phyloP scores from a whole-genome alignment of 1,139 yeast species.

The Scheffersomyces parashehatae region DNA sequence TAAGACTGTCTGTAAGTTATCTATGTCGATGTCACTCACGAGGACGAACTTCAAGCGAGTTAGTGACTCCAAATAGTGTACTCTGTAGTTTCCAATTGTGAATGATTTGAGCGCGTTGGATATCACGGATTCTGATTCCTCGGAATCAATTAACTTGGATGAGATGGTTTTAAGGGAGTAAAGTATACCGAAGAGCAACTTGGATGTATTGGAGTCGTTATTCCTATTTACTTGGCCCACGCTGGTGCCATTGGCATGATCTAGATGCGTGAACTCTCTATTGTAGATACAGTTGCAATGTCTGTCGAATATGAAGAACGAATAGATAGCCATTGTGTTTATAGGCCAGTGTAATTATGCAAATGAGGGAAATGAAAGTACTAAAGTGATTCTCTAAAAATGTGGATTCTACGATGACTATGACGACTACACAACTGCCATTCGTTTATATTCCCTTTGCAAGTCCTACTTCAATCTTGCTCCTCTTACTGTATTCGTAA shows the following conservation, averaged over 20 bases:
- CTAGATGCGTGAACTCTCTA: conserved; percentile 53
- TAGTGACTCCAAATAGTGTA: conserved; percentile 80
- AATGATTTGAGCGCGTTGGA: conserved; percentile 63
- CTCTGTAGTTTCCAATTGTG: conserved; percentile 70
- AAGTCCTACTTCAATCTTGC: too few species aligned
- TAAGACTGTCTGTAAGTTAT: conserved; percentile 59
- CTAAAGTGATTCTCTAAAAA: too few species aligned
- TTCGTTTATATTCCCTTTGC: too few species aligned
- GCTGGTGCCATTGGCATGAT: conserved; percentile 15
- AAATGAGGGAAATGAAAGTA: too few species aligned
- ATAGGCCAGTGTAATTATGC: too few species aligned
- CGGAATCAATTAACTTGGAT: conserved; percentile 53
- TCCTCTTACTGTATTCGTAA: too few species aligned
- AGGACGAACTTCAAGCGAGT: conserved; percentile 76
- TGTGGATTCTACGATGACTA: too few species aligned
- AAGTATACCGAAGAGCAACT: conserved; percentile 83
- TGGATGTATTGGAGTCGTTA: conserved; percentile 66
- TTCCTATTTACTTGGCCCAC: conserved; percentile 42
- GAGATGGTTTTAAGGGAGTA: conserved; percentile 78
- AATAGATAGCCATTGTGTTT: conserved; percentile 45
- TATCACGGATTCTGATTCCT: conserved; percentile 11
- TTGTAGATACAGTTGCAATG: conserved; percentile 81
- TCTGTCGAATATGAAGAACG: conserved; percentile 86
- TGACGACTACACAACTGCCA: too few species aligned
- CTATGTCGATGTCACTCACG: conserved; percentile 66